A percentile compares a stretch with the other conserved stretches of the same genome.
Evolutionary conservation across 1,284 basidiomycete species (phyloP).

Genomic region (Tausonia pullulans): DNA sequence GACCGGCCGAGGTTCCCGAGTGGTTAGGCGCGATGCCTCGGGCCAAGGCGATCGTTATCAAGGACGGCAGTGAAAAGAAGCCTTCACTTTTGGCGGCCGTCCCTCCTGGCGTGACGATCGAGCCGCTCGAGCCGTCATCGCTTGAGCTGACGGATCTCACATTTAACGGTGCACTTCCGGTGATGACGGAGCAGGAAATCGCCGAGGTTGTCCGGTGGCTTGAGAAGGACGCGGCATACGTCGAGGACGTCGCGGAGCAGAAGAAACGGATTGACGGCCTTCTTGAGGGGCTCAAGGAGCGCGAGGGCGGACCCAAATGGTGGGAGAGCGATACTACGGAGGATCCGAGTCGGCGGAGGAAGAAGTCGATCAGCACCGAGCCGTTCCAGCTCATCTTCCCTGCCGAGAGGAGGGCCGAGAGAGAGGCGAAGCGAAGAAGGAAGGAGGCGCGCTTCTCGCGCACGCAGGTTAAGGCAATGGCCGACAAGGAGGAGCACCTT

Average conservation of each 20-base stretch:
- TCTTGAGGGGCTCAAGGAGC: slow-evolving; percentile 29
- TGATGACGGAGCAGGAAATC: slow-evolving; percentile 43
- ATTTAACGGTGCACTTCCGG: slow-evolving; percentile 43
- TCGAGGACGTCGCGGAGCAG: slow-evolving; percentile 29
- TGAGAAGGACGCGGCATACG: slow-evolving; percentile 42
- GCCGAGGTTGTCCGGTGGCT: slow-evolving; percentile 44
- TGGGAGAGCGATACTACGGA: slow-evolving; percentile 43
- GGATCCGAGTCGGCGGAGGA: slow-evolving; percentile 24
- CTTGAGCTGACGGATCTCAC: slow-evolving; percentile 31
- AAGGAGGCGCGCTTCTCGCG: slow-evolving; percentile 43
- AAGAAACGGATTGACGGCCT: slow-evolving; percentile 26
- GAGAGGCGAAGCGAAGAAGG: slow-evolving; percentile 41
- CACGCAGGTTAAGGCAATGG: slow-evolving; percentile 32
- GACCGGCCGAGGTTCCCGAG: no score
- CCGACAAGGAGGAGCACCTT: slow-evolving; percentile 41
- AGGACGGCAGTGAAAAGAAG: background rate
- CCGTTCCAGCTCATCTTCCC: slow-evolving; percentile 60
- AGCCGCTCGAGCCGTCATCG: background rate
- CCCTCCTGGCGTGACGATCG: background rate
- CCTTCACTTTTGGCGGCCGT: background rate
- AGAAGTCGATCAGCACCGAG: slow-evolving; percentile 32
- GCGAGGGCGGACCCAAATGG: slow-evolving; percentile 34
- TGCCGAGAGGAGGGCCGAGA: slow-evolving; percentile 28
- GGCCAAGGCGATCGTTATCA: background rate
- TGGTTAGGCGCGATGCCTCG: background rate